Conservation (phyloP, 2,329 filamentous ascomycete species). For the Periconia macrospinosa region DNA sequence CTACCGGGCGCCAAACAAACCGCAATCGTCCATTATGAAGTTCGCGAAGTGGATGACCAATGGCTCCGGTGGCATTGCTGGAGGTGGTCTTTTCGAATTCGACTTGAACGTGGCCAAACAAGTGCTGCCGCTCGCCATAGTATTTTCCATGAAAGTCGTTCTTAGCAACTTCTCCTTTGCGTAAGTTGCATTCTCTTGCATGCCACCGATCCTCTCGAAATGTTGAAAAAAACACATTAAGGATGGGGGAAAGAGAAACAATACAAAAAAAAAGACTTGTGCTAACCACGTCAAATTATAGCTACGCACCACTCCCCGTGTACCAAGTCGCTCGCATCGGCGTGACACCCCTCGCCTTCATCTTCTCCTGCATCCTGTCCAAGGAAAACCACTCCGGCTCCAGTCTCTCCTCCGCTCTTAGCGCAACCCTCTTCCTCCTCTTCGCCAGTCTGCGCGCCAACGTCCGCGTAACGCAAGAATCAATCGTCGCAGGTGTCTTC, state of each 20-base stretch:
- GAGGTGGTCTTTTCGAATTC: conserved; percentile 58
- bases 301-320: conserved; percentile 55
- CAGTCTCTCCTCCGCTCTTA: conserved; percentile 54
- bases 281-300: conserved; percentile 14
- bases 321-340: conserved; percentile 57
- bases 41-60: conserved; percentile 42
- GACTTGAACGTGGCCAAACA: conserved; percentile 51
- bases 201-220: not conserved
- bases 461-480: conserved; percentile 55
- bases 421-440: conserved; percentile 54
- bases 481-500: conserved; percentile 54
- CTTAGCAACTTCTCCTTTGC: conserved; percentile 59
- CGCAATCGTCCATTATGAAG: conserved; percentile 11
- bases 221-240: conserved; percentile 11
- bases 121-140: conserved; percentile 52
- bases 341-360: conserved; percentile 52
- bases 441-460: conserved; percentile 51
- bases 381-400: conserved; percentile 51
- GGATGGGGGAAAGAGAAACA: not conserved
- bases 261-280: not conserved
- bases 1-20: conserved; percentile 28
- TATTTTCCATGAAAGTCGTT: conserved; percentile 55
- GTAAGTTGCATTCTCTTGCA: conserved; percentile 31
- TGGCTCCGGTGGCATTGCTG: conserved; percentile 53
- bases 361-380: conserved; percentile 52